Base-by-base conservation (phyloP, 2,329 filamentous ascomycete species). In the Chaetomiaceae sp. region DNA sequence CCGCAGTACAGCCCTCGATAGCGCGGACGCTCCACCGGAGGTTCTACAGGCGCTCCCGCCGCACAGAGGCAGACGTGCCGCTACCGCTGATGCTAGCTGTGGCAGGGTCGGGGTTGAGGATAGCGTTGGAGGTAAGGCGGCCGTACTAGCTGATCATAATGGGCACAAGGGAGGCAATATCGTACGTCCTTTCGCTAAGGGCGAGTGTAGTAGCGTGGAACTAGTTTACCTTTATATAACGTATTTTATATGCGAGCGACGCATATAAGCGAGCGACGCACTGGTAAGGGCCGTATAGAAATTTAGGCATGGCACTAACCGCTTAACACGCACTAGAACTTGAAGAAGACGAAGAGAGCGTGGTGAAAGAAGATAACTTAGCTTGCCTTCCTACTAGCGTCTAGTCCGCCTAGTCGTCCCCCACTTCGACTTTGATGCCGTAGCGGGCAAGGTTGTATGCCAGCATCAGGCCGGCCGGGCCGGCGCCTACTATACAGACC, bases 321-420 rank as follows among this genome's bases (percentile, higher is more conserved):
- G n/a, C n/a, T n/a, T n/a, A 14, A 9, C 3, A 20, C 10, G n/a
- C 4, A 36, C 29, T 19, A 14, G 18, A 40, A 34, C 22, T 5
- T 5, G 9, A 9, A 37, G 15, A 38, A n/a, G 24, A 4, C 27
- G n/a, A n/a, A n/a, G n/a, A n/a, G n/a, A n/a, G n/a, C n/a, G n/a
- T n/a, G n/a, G n/a, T n/a, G n/a, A n/a, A n/a, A n/a, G n/a, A n/a
- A n/a, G n/a, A n/a, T n/a, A n/a, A n/a, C n/a, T n/a, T 7, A n/a
- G 46, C 55, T 56, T 53, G 43, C 64, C 78, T 76, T 80, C 84
- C 84, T 8, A 81, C 82, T 6, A 77, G 71, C 1, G 85, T 89
- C 58, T 79, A 78, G 56, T 84, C 77, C 27, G 76, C 69, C 52
- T 84, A 70, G 60, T 88, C 82, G 65, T 88, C 85, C 39, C 88